phyloP scores from a whole-genome alignment of 2,329 filamentous ascomycete genomes.

The Paracorniculantispora psalliotae region DNA sequence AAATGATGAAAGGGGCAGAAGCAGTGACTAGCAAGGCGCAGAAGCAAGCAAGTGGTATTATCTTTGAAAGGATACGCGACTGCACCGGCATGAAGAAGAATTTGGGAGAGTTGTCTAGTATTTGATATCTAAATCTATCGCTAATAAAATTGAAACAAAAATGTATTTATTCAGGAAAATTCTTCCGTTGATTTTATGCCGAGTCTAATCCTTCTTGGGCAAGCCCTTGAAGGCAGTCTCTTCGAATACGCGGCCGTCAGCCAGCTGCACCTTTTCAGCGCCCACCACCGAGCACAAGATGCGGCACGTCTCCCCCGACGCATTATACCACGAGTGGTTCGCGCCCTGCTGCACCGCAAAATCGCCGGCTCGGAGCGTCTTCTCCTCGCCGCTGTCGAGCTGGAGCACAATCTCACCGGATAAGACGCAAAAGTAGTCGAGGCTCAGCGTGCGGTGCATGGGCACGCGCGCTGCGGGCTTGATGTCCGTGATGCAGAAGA shows the following conservation, averaged over 20 bases:
- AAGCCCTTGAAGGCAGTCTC: constrained; percentile 23
- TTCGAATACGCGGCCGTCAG: constrained; percentile 32
- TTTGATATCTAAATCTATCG: constrained; percentile 14
- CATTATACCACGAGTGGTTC: constrained; percentile 42
- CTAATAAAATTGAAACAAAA: neutral
- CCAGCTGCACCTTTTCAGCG: constrained; percentile 33
- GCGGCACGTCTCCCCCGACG: constrained; percentile 30
- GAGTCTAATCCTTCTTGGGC: neutral
- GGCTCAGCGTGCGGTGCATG: constrained; percentile 37
- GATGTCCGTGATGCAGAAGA: constrained; percentile 31
- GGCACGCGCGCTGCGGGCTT: constrained; percentile 26
- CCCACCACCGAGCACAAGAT: constrained; percentile 37
- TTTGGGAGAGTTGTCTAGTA: constrained; percentile 25
- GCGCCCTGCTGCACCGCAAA: constrained; percentile 37
- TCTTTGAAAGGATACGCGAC: constrained; percentile 34
- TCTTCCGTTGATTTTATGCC: too few relatives aligned
- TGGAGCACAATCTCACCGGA: constrained; percentile 34
- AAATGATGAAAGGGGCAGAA: constrained; percentile 26
- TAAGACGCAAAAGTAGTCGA: constrained; percentile 37
- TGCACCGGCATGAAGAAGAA: constrained; percentile 33
- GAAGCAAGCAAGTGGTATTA: constrained; percentile 21
- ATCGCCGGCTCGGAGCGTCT: constrained; percentile 31
- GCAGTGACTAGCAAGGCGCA: constrained; percentile 24
- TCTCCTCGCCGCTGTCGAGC: constrained; percentile 38
- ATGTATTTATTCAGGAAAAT: neutral